Evolutionary conservation across 2,329 filamentous ascomycete genomes (phyloP).

Genomic region (Fusarium guadeloupense): DNA sequence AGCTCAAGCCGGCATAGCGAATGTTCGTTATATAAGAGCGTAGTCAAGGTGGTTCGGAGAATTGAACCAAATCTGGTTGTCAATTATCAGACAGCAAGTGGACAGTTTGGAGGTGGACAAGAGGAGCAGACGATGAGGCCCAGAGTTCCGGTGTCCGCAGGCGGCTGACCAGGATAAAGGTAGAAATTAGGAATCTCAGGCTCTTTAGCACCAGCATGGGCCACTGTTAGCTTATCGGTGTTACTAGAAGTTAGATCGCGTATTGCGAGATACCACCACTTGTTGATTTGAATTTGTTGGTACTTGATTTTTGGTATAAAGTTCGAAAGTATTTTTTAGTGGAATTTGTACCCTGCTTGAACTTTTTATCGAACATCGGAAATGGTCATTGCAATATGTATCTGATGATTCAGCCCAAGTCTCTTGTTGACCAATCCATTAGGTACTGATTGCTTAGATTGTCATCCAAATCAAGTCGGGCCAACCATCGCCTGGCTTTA

Average conservation of each 20-base stretch:
- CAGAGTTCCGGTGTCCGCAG: conserved; percentile 26
- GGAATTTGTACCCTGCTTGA: neutral
- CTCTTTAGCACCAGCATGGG: conserved; percentile 3
- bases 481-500: too few relatives aligned
- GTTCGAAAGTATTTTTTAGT: neutral
- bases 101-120: conserved; percentile 5
- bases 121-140: conserved; percentile 27
- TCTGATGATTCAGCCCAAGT: neutral
- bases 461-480: conserved; percentile 2
- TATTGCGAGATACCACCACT: neutral
- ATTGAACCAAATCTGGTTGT: conserved; percentile 1
- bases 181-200: conserved; percentile 43
- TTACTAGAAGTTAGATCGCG: neutral
- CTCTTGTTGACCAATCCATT: conserved; percentile 2
- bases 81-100: neutral
- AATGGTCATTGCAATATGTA: neutral
- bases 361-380: neutral
- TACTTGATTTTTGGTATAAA: neutral
- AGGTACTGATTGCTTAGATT: neutral
- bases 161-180: conserved; percentile 40
- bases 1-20: conserved; percentile 41
- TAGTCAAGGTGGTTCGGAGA: neutral
- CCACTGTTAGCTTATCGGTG: conserved; percentile 2
- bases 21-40: conserved; percentile 24
- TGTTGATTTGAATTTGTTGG: neutral